Evolutionary conservation across 306 rosid genomes (phyloP), one percentile per base, ranked within the genome.

Genomic region (Medicago truncatula): DNA sequence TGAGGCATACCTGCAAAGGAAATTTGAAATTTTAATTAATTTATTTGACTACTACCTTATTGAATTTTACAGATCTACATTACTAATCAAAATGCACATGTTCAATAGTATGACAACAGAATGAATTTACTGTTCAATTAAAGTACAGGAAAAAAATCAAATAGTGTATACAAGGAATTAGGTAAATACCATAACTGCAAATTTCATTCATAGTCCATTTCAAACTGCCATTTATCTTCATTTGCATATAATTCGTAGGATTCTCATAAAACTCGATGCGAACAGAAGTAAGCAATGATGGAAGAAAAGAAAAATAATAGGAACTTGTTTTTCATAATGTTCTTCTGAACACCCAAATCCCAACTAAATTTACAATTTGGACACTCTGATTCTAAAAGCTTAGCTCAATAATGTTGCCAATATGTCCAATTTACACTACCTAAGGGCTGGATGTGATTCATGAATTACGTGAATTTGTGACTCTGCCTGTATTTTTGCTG

Each of bases 1-100:
- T 25, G 97, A 67, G 25, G 86, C 59, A 84, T 25, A 80, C 69
- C 98, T 93, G 85, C 61, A 60, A 64, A 61, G 17, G 17, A 76
- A 50, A 62, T 44, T 76, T 77, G 53, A 47, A 80, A n/a, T 16
- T 44, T 67, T 67, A 23, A 76, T 80, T 36, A 64, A 50, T 34
- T 75, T 13, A 73, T 31, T 74, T 9, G n/a, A 43, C 73, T 38
- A 74, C 61, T 57, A 2, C 40, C 1, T 6, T 17, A 54, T 41
- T 56, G 34, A 58, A 81, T n/a, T 57, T 25, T 5, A 62, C n/a
- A 34, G 39, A 71, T 23, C 70, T 7, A 40, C 18, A 34, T 46
- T 59, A n/a, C 76, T 79, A 56, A 73, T 56, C 61, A 50, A 78
- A 67, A 67, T 40, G 14, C 56, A 44, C 18, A 46, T 20, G 38